phyloP scores from a whole-genome alignment of 805 yeast genomes.

The Teunomyces gatunensis region DNA sequence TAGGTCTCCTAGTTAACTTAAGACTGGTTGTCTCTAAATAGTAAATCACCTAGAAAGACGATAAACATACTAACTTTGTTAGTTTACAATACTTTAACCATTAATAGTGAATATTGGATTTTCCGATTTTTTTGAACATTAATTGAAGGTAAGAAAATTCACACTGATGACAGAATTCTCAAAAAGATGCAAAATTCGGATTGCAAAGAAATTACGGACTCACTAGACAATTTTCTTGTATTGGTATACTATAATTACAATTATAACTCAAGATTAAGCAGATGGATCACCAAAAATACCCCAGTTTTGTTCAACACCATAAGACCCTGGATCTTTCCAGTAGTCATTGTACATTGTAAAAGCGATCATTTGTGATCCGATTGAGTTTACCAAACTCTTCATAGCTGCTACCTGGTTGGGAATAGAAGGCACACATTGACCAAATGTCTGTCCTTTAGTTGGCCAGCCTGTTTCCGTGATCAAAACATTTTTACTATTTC shows the following conservation, averaged over 20 bases:
- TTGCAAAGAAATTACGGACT: too few relatives aligned
- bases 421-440: constrained; percentile 54
- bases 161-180: too few relatives aligned
- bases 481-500: constrained; percentile 46
- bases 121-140: too few relatives aligned
- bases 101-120: too few relatives aligned
- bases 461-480: constrained; percentile 75
- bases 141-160: too few relatives aligned
- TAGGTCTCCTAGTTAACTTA: too few relatives aligned
- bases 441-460: constrained; percentile 53
- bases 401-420: constrained; percentile 53
- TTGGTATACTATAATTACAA: constrained; percentile 1
- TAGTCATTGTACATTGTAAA: constrained; percentile 62
- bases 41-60: too few relatives aligned
- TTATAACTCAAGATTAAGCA: constrained; percentile 1
- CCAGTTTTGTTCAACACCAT: constrained; percentile 63
- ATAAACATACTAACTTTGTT: too few relatives aligned
- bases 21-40: too few relatives aligned
- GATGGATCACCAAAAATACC: constrained; percentile 40
- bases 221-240: background rate
- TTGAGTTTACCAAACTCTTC: constrained; percentile 43
- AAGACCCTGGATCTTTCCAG: constrained; percentile 59
- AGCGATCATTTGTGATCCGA: constrained; percentile 51
- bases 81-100: too few relatives aligned
- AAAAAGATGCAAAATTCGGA: too few relatives aligned